Percentiles rank a stretch among this genome's conserved stretches.
These are phyloP conservation scores for Malus hybrid DNA, from an alignment of 331 rosid genomes.

Conservation along the genomic window DNA sequence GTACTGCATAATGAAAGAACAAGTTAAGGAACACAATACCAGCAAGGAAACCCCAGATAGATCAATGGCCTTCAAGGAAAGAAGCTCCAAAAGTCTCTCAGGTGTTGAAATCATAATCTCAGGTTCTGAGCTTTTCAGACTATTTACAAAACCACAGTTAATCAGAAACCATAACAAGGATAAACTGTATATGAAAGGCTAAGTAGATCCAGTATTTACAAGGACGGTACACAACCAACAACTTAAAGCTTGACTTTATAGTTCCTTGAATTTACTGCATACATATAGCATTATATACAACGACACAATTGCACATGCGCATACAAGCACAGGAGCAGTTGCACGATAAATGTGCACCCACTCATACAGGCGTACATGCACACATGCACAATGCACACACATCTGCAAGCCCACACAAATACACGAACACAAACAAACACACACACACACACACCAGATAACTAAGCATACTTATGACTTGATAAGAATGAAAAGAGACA, in stretches of 20 bases:
- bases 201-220: not conserved
- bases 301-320: not conserved
- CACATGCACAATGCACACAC: not conserved
- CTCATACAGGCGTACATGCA: not conserved
- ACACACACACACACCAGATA: not conserved
- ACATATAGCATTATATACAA: not conserved
- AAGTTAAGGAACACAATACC: constrained; percentile 37
- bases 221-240: not conserved
- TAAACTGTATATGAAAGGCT: not conserved
- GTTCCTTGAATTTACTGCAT: not conserved
- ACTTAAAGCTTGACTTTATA: not conserved
- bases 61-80: constrained; percentile 68
- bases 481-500: not conserved
- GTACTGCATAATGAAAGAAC: not conserved
- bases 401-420: not conserved
- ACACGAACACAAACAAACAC: not conserved
- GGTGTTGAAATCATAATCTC: constrained; percentile 91
- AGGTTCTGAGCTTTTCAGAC: constrained; percentile 83
- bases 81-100: constrained; percentile 88
- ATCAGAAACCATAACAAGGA: constrained; percentile 10
- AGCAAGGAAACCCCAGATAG: constrained; percentile 72
- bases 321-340: not conserved
- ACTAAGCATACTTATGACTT: not conserved
- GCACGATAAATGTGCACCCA: not conserved
- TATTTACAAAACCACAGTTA: constrained; percentile 27